These are phyloP conservation scores for Sclerotiophoma versabilis DNA, from an alignment of 2,329 filamentous ascomycete genomes.

Conservation along the genomic window DNA sequence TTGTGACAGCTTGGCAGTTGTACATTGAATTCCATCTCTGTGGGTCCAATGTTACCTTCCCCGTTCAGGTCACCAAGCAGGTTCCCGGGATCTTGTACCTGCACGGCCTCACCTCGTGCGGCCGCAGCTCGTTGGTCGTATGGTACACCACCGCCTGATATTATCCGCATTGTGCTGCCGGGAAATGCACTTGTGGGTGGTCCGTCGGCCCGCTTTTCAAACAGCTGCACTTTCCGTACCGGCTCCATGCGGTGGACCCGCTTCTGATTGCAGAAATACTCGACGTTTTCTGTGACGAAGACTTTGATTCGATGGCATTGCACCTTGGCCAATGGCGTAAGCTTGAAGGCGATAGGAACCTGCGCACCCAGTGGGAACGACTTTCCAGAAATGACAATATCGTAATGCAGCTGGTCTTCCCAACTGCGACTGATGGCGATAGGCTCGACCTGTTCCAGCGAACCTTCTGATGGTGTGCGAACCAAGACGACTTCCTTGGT, in stretches of 20 bases:
- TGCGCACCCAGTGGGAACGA: constrained; percentile 88
- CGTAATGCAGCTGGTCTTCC: constrained; percentile 95
- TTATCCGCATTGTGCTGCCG: constrained; percentile 76
- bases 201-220: constrained; percentile 86
- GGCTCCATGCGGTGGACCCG: constrained; percentile 85
- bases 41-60: constrained; percentile 81
- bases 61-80: constrained; percentile 78
- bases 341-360: constrained; percentile 91
- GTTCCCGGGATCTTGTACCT: constrained; percentile 67
- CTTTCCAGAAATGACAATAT: constrained; percentile 95
- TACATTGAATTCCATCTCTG: constrained; percentile 93
- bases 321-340: constrained; percentile 91
- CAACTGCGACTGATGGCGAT: constrained; percentile 93
- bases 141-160: constrained; percentile 81
- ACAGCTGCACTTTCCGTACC: constrained; percentile 81
- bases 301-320: constrained; percentile 93
- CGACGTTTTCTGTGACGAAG: constrained; percentile 86
- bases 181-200: constrained; percentile 75
- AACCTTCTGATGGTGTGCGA: constrained; percentile 84
- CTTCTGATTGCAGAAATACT: constrained; percentile 88
- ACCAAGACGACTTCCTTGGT: constrained; percentile 83
- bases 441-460: constrained; percentile 87
- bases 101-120: constrained; percentile 62
- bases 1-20: constrained; percentile 88
- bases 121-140: constrained; percentile 66